These are phyloP conservation scores for Peribolospora baueri DNA, from an alignment of 768 basidiomycete species.

Conservation along the genomic window DNA sequence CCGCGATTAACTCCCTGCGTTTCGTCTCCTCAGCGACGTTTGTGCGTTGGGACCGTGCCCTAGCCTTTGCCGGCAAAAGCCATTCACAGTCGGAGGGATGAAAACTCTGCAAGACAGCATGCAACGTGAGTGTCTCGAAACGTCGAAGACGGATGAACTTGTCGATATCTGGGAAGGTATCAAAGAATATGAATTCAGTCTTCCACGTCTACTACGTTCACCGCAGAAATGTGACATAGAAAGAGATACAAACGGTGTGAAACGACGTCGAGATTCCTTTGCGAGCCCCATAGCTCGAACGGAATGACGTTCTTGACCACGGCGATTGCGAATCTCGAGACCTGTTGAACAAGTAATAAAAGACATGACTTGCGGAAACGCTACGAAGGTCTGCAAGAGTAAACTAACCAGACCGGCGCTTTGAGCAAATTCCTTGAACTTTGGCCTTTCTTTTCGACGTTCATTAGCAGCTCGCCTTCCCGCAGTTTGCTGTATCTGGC, in stretches of 20 bases:
- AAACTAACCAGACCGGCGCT: conserved; percentile 21
- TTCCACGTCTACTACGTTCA: not conserved
- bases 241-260: conserved; percentile 27
- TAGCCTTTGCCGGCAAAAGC: conserved; percentile 25
- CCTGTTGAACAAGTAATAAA: conserved; percentile 23
- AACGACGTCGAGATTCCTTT: conserved; percentile 36
- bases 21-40: conserved; percentile 46
- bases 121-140: conserved; percentile 57
- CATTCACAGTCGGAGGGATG: conserved; percentile 52
- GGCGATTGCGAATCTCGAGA: conserved; percentile 39
- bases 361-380: not conserved
- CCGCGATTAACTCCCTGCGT: conserved; percentile 53
- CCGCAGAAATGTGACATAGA: conserved; percentile 2
- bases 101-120: conserved; percentile 51
- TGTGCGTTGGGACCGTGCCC: conserved; percentile 18
- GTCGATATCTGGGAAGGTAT: conserved; percentile 34
- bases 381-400: not conserved
- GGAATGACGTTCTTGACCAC: conserved; percentile 50
- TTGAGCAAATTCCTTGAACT: conserved; percentile 45
- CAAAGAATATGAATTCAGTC: not conserved
- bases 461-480: conserved; percentile 12
- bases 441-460: conserved; percentile 33
- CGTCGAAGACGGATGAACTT: conserved; percentile 49
- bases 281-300: conserved; percentile 46
- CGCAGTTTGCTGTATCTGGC: conserved; percentile 18